Evolutionary conservation across 2,329 filamentous ascomycete genomes (phyloP), one percentile per base, ranked within the genome.

Genomic region (Blumeria hordei): DNA sequence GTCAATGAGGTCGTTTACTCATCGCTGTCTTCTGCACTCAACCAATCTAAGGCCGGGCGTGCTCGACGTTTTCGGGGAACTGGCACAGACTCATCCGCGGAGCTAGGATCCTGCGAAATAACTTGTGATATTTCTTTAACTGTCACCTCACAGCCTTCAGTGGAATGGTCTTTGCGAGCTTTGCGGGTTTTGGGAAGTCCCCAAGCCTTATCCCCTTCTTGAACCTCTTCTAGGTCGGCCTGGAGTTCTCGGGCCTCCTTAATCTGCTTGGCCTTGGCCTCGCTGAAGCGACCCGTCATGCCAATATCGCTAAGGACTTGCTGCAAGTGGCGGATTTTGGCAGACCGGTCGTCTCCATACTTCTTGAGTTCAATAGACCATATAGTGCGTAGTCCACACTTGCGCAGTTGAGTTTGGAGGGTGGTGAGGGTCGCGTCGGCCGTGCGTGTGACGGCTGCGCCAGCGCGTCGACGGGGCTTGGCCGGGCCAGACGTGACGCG

Each of bases 351-450:
- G 55, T 81, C 76, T 1, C 74, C 75, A 62, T 77, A 88, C 55
- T 79, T 72, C 66, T 85, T 85, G 33, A 98, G 74, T 67, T 95
- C 87, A 59, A 83, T 80, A 53, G 76, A 77, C 90, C 92, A 98
- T 58, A 95, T 77, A 66, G 95, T 96, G 54, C 87, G 83, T 55
- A 95, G 78, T 34, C 90, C 90, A 63, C 90, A 98, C 68, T 95
- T 94, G 49, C 82, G 70, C 6, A 98, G 75, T 67, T 90, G 87
- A 8, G 80, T 77, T 69, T 96, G 90, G 3, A 96, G 72, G 52
- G 81, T 83, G 67, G 94, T 96, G 65, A 95, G 83, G 66, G 94
- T 85, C 3, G 77, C 80, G 57, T 86, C 78, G 57, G 88, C 76
- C 69, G 64, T 28, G 21, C 21, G 21, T 28, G 21, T 28, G 4